A percentile compares a stretch with the other conserved stretches of the same genome.
Evolutionary conservation across 2,329 filamentous ascomycete genomes (phyloP).

Genomic region (Zymoseptoria pseudotritici): DNA sequence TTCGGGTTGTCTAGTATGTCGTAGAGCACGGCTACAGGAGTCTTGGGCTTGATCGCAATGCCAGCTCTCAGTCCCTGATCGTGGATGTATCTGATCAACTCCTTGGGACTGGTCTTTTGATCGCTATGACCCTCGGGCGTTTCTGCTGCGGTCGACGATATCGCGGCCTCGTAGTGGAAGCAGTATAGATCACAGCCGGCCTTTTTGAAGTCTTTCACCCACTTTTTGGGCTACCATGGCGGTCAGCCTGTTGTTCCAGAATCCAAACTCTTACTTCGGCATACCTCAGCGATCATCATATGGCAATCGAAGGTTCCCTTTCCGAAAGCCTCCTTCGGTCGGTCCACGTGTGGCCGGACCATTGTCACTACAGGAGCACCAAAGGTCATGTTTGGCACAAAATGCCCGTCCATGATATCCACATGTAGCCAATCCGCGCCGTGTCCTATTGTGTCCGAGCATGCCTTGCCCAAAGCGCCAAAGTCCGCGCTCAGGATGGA

Average conservation of each 20-base stretch:
- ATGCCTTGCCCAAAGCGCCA: slow-evolving; percentile 76
- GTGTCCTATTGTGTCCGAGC: slow-evolving; percentile 73
- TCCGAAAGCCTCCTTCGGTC: slow-evolving; percentile 60
- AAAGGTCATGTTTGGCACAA: slow-evolving; percentile 97
- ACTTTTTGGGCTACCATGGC: slow-evolving; percentile 74
- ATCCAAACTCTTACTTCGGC: slow-evolving; percentile 11
- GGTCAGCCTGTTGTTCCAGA: slow-evolving; percentile 16
- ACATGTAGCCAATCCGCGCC: slow-evolving; percentile 92
- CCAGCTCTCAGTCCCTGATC: slow-evolving; percentile 80
- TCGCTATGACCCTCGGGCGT: slow-evolving; percentile 63
- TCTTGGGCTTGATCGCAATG: slow-evolving; percentile 91
- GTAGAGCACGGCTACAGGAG: slow-evolving; percentile 83
- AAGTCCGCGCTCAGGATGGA: slow-evolving; percentile 99
- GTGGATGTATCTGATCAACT: slow-evolving; percentile 87
- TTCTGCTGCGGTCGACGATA: slow-evolving; percentile 74
- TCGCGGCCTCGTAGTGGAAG: slow-evolving; percentile 97
- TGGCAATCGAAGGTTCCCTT: slow-evolving; percentile 97
- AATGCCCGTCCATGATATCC: slow-evolving; percentile 98
- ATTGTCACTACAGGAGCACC: slow-evolving; percentile 91
- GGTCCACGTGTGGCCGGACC: slow-evolving; percentile 78
- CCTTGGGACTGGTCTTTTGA: slow-evolving; percentile 69
- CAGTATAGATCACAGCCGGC: slow-evolving; percentile 98
- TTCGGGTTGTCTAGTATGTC: slow-evolving; percentile 71
- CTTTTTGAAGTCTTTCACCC: slow-evolving; percentile 90
- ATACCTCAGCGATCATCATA: slow-evolving; percentile 98